Evolutionary conservation across 345 rosid genomes (phyloP).

Genomic region (Rubroshorea leprosula): DNA sequence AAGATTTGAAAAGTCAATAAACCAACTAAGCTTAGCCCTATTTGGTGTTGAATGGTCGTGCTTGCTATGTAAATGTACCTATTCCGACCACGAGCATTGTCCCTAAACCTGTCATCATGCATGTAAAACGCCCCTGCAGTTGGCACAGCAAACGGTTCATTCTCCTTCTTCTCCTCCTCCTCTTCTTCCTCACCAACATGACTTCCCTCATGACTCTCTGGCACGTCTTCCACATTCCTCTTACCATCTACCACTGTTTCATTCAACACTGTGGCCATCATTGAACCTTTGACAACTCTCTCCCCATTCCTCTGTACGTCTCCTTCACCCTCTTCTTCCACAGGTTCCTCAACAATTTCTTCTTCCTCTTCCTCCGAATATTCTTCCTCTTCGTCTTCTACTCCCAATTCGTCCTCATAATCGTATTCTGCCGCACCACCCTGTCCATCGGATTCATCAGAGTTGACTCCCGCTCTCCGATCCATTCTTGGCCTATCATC

Average conservation of each 20-base stretch:
- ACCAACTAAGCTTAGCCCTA: neutral
- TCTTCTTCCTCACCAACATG: slow-evolving; percentile 32
- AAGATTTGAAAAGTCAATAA: neutral
- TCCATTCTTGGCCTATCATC: slow-evolving; percentile 26
- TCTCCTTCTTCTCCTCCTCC: slow-evolving; percentile 55
- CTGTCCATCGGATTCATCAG: slow-evolving; percentile 67
- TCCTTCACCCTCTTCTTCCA: slow-evolving; percentile 12
- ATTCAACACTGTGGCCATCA: slow-evolving; percentile 9
- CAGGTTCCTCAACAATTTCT: slow-evolving; percentile 21
- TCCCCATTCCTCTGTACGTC: slow-evolving; percentile 22
- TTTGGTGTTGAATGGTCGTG: neutral
- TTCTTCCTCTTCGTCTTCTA: slow-evolving; percentile 35
- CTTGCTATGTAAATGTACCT: slow-evolving; percentile 30
- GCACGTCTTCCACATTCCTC: slow-evolving; percentile 22
- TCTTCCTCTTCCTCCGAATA: slow-evolving; percentile 37
- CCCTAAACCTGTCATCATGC: slow-evolving; percentile 94
- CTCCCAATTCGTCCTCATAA: slow-evolving; percentile 27
- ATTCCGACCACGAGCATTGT: slow-evolving; percentile 48
- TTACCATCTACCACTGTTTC: slow-evolving; percentile 21
- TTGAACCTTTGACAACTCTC: slow-evolving; percentile 14
- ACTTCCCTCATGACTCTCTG: slow-evolving; percentile 17
- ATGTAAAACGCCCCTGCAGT: slow-evolving; percentile 97
- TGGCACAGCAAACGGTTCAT: slow-evolving; percentile 87
- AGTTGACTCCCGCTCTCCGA: slow-evolving; percentile 37
- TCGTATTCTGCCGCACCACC: slow-evolving; percentile 60